Percentiles rank a stretch among this genome's conserved stretches.
Conservation (phyloP, 345 rosid species). For the Corchorus olitorius region DNA sequence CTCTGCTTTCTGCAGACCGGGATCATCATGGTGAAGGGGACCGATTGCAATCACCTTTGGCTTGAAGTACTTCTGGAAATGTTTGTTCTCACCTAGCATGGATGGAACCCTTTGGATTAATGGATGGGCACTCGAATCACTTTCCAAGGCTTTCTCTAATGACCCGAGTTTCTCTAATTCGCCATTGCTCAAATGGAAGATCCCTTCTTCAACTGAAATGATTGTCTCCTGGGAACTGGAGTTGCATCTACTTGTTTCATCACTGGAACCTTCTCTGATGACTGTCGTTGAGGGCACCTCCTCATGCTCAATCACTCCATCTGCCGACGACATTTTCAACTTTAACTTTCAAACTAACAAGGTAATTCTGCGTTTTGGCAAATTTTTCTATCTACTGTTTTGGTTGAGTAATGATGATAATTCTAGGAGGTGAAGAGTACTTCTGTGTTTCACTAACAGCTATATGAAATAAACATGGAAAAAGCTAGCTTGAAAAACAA, state of each 20-base stretch:
- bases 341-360: neutral
- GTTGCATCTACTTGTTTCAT: neutral
- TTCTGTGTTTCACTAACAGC: no score
- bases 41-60: constrained; percentile 29
- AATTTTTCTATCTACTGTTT: neutral
- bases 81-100: neutral
- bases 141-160: constrained; percentile 7
- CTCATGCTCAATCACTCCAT: neutral
- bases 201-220: neutral
- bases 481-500: neutral
- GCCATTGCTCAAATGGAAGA: neutral
- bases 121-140: neutral
- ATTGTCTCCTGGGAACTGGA: neutral
- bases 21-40: constrained; percentile 25
- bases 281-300: neutral
- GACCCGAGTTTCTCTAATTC: neutral
- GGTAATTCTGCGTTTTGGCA: neutral
- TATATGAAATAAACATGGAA: no score
- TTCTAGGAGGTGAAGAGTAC: neutral
- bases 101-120: constrained; percentile 21
- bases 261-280: neutral
- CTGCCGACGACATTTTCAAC: neutral
- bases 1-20: neutral
- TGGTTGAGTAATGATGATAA: neutral
- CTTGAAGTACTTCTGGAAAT: constrained; percentile 10